Evolutionary conservation across 164 flowering plant species (phyloP).

Genomic region (Stephania yunnanensis): DNA sequence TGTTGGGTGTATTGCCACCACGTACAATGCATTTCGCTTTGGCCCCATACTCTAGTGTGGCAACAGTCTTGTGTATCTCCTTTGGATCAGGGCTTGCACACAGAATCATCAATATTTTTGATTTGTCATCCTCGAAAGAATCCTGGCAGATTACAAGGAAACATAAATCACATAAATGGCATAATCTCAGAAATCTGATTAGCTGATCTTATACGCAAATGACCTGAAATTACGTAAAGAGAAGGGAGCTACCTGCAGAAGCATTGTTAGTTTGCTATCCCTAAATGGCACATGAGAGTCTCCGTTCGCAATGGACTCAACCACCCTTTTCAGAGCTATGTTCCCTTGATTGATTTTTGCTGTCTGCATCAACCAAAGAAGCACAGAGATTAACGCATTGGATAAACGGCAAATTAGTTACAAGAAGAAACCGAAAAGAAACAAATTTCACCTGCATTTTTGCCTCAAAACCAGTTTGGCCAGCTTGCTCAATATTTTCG

Average conservation of each 20-base stretch:
- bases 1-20: conserved; percentile 72
- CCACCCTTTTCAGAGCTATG: conserved; percentile 88
- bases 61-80: conserved; percentile 85
- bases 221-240: neutral
- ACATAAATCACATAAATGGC: neutral
- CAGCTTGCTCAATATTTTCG: conserved; percentile 97
- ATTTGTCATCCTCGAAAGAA: conserved; percentile 93
- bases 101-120: conserved; percentile 86
- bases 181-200: neutral
- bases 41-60: conserved; percentile 98
- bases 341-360: conserved; percentile 97
- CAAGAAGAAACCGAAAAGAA: neutral
- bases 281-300: conserved; percentile 97
- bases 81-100: conserved; percentile 97
- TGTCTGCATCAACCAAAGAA: conserved; percentile 47
- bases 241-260: conserved; percentile 64
- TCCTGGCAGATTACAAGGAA: conserved; percentile 37
- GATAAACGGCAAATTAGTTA: neutral
- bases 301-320: conserved; percentile 96
- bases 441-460: conserved; percentile 75
- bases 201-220: neutral
- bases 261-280: conserved; percentile 97
- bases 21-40: conserved; percentile 96
- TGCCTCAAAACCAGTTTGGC: conserved; percentile 90
- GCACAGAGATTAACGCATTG: neutral